A percentile compares a stretch with the other conserved stretches of the same genome.
These are phyloP conservation scores for Asterionellopsis glacialis DNA, from an alignment of 108 stramenopile genomes.

Conservation along the genomic window DNA sequence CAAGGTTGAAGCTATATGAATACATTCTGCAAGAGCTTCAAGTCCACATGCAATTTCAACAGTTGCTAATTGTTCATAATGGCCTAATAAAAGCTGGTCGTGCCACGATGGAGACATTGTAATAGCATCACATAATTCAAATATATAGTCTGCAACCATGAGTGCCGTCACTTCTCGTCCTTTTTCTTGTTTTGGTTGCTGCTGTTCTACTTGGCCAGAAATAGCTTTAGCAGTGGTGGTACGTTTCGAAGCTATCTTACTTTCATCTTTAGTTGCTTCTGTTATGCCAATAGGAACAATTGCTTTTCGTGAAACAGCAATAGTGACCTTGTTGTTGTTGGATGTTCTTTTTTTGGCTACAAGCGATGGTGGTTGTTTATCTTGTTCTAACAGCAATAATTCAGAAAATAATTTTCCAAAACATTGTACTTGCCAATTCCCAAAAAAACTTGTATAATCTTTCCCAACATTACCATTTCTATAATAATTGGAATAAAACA, in stretches of 20 bases:
- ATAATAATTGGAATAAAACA: constrained; percentile 33
- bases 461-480: constrained; percentile 20
- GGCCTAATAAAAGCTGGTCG: constrained; percentile 11
- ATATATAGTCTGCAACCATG: constrained; percentile 16
- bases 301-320: no score
- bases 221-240: no score
- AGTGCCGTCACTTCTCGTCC: background rate
- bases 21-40: constrained; percentile 33
- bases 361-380: background rate
- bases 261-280: no score
- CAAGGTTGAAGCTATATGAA: constrained; percentile 9
- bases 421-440: constrained; percentile 39
- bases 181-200: background rate
- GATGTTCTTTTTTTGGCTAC: no score
- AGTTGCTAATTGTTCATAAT: constrained; percentile 35
- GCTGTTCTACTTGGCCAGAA: no score
- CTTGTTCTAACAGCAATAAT: constrained; percentile 1
- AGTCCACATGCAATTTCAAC: constrained; percentile 46
- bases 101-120: constrained; percentile 30
- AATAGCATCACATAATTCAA: constrained; percentile 34
- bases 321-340: no score
- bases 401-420: constrained; percentile 20
- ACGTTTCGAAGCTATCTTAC: no score
- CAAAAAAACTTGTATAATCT: constrained; percentile 30
- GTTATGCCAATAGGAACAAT: no score